Base-by-base conservation (phyloP, 805 yeast genomes). In the Cyberlindnera maritima region DNA sequence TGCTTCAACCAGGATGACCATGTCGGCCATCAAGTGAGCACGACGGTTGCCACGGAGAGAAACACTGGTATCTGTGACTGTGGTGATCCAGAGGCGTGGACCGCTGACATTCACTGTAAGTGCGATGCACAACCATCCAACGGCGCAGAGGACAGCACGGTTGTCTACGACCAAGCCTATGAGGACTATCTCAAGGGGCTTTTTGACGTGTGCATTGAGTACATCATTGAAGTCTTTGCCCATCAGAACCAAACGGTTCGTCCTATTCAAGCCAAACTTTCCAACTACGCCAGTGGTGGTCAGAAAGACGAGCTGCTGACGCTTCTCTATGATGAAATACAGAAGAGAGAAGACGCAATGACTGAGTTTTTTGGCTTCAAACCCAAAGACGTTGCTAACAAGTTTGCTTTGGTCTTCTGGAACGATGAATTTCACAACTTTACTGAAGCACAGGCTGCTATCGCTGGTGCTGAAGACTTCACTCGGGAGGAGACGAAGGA, bases 31-130 rank as follows among this genome's bases (percentile, higher is more conserved):
- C 78, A 78, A 49, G 86, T 87, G 9, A 66, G 72, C 6, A 44
- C 51, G 2, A 25, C 73, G 75, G 44, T 78, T 72, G 60, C 70
- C 14, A 33, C 49, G 1, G 53, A 46, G 1, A 6, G 34, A 3
- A 59, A 58, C 40, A 44, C 5, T 45, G 88, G 91, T 19, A 47
- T 61, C 19, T 61, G 65, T 34, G 96, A 88, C 58, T 88, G 96
- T 63, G 96, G 96, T 9, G 96, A 89, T 59, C 81, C 85, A 0
- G 96, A 88, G 59, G 96, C 96, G 0, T 86, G 88, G 80, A 71
- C 70, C 12, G 57, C 42, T 3, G 64, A 66, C 7, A 25, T 86
- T 36, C 68, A 77, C 51, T 86, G 94, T 62, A 71, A 70, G 21
- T 51, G 54, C 15, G 20, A 48, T 2, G 60, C 34, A 9, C 33